Evolutionary conservation across 2,329 filamentous ascomycete species (phyloP).

Genomic region (Paraphoma sp.): DNA sequence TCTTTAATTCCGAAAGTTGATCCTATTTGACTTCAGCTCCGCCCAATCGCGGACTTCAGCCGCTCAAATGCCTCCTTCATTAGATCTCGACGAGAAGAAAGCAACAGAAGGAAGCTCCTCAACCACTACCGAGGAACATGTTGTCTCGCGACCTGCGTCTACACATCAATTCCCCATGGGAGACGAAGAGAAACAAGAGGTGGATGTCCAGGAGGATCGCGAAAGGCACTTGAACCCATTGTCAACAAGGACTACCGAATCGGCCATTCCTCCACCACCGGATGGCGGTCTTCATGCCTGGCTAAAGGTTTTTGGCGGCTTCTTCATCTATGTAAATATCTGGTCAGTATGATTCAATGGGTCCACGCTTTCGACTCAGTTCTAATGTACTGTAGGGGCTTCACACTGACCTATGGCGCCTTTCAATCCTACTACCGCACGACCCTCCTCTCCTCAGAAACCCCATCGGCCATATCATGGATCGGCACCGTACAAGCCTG

Average conservation of each 20-base stretch:
- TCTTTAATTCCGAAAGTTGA: background rate
- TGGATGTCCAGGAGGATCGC: constrained; percentile 8
- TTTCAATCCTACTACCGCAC: constrained; percentile 56
- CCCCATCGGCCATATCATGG: constrained; percentile 52
- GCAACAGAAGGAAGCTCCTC: constrained; percentile 12
- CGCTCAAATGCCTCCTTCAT: constrained; percentile 16
- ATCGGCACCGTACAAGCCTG: constrained; percentile 54
- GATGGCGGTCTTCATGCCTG: constrained; percentile 48
- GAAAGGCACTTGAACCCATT: constrained; percentile 27
- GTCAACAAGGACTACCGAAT: constrained; percentile 27
- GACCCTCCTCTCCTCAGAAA: constrained; percentile 45
- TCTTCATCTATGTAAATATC: constrained; percentile 49
- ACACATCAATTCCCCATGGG: constrained; percentile 3
- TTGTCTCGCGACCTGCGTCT: constrained; percentile 20
- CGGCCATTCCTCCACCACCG: constrained; percentile 39
- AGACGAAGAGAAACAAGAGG: constrained; percentile 6
- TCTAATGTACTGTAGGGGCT: constrained; percentile 41
- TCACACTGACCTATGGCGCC: constrained; percentile 50
- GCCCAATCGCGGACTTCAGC: background rate
- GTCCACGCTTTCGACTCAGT: background rate
- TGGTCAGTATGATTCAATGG: constrained; percentile 27
- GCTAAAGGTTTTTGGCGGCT: constrained; percentile 48
- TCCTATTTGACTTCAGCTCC: background rate
- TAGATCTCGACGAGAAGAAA: constrained; percentile 23
- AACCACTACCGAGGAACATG: constrained; percentile 18